Base-by-base conservation (phyloP, 306 rosid genomes). In the Astragalus membranaceus region DNA sequence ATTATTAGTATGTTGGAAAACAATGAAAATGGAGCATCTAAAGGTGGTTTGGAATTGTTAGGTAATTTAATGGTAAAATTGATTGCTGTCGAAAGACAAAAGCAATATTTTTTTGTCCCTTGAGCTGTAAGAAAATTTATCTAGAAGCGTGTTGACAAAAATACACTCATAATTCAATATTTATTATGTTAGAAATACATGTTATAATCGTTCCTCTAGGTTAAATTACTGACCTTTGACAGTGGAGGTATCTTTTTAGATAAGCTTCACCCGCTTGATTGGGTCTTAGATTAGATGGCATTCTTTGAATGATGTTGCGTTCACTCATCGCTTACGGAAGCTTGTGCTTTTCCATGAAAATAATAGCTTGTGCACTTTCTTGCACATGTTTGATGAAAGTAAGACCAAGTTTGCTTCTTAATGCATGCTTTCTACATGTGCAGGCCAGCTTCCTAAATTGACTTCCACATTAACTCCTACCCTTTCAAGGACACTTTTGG, bases 351-450 rank as follows among this genome's bases (percentile, higher is more conserved):
- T 65, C 41, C 5, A 3, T 37, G 60, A 72, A 59, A 49, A 44
- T 6, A 43, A 63, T 43, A 12, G 39, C 50, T 48, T 56, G 50
- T 17, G 66, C 54, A 67, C 54, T 77, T 77, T 73, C 37, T 53
- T 13, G 78, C 80, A 74, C 82, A 51, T 82, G 85, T 41, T 39
- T 69, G 3, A 66, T 5, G 15, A 12, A 81, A 81, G 66, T 5
- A 43, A 17, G 26, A n/a, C 9, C 5, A 59, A 73, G 30, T 61
- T 80, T 68, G 0, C 64, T 71, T 75, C 17, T 33, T 42, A 4
- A 65, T 20, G 75, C 78, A 78, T 71, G 75, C 78, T 67, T 64
- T 35, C n/a, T 43, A 8, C 80, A 78, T 74, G 80, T 64, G 80
- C 47, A 51, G 5, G 55, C 46, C 80, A 69, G 75, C 64, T 44